phyloP scores from a whole-genome alignment of 139 green algal genomes.

The Tetraselmis striata region DNA sequence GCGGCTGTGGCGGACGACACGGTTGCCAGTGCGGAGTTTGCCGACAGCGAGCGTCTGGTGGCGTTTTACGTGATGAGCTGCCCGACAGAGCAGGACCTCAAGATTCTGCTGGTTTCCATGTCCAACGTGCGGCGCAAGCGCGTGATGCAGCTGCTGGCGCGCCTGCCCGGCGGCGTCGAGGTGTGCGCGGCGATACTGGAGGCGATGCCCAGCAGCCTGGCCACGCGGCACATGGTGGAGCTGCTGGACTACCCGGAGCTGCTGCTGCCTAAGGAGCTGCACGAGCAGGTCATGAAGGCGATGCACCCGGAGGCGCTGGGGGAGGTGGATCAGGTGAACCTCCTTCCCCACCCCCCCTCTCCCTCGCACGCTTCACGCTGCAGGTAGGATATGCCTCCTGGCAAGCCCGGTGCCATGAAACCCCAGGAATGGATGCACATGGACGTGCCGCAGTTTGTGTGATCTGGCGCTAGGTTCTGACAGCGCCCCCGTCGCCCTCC shows the following conservation, averaged over 20 bases:
- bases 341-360: not conserved
- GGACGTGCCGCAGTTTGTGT: no score
- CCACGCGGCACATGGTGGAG: not conserved
- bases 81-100: not conserved
- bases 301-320: not conserved
- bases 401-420: no score
- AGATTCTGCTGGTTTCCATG: not conserved
- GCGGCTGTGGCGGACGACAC: not conserved
- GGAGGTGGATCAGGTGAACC: not conserved
- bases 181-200: not conserved
- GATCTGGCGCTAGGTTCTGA: no score
- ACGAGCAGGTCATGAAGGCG: not conserved
- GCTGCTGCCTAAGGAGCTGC: not conserved
- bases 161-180: not conserved
- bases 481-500: no score
- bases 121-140: not conserved
- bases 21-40: not conserved
- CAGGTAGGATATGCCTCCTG: no score
- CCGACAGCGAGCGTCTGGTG: not conserved
- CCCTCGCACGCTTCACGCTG: no score
- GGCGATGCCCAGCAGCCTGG: not conserved
- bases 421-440: no score
- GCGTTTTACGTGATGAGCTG: not conserved
- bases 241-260: not conserved
- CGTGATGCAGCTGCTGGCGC: not conserved